Percentiles rank a stretch among this genome's conserved stretches.
Evolutionary conservation across 2,329 filamentous ascomycete genomes (phyloP).

Genomic region (Neonectria sp.): DNA sequence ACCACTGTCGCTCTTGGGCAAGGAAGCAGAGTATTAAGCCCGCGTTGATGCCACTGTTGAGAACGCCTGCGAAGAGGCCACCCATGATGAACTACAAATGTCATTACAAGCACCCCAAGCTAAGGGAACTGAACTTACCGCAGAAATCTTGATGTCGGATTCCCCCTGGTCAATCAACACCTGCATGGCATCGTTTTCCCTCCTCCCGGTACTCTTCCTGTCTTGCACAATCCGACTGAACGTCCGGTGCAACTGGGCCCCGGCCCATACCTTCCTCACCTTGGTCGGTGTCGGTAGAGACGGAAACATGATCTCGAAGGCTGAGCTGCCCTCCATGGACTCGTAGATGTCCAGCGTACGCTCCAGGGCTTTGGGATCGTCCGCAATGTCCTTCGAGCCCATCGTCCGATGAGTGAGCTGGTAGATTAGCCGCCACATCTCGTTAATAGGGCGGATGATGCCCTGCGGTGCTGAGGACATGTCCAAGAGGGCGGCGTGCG

Average conservation of each 20-base stretch:
- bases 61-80: conserved; percentile 68
- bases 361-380: conserved; percentile 58
- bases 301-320: conserved; percentile 66
- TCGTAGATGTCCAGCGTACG: conserved; percentile 62
- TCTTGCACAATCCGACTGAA: conserved; percentile 64
- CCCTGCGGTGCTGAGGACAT: conserved; percentile 1
- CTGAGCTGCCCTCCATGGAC: conserved; percentile 60
- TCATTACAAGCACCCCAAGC: background rate
- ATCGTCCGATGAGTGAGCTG: conserved; percentile 71
- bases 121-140: conserved; percentile 47
- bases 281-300: conserved; percentile 63
- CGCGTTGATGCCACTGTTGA: conserved; percentile 71
- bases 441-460: conserved; percentile 66
- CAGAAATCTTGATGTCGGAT: conserved; percentile 59
- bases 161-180: conserved; percentile 67
- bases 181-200: conserved; percentile 67
- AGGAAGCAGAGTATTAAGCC: conserved; percentile 68
- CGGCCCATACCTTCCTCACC: conserved; percentile 60
- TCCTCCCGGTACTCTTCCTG: conserved; percentile 58
- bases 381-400: conserved; percentile 67
- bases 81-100: conserved; percentile 64
- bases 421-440: conserved; percentile 67
- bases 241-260: conserved; percentile 63
- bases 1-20: conserved; percentile 63
- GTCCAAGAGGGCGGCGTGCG: conserved; percentile 32